Evolutionary conservation across 495 filamentous ascomycete species (phyloP).

Genomic region (Aspergillus nanangensis): DNA sequence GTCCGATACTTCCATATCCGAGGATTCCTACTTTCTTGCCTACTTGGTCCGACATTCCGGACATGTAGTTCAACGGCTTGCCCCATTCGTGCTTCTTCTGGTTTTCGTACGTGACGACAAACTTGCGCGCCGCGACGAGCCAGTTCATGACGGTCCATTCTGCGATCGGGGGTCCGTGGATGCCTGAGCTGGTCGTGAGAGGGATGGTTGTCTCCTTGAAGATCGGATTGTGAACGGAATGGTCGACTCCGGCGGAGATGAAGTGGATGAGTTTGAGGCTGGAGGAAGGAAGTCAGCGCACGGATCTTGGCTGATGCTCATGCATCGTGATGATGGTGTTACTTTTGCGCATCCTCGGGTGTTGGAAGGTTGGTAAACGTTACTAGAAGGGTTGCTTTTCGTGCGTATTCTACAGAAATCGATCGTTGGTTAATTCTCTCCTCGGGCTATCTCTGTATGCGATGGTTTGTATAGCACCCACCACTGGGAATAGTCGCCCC

Average conservation of each 20-base stretch:
- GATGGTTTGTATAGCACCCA: no score
- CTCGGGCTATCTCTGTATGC: no score
- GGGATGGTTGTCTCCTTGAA: slow-evolving; percentile 59
- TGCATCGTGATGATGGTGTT: not conserved
- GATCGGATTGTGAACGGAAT: slow-evolving; percentile 56
- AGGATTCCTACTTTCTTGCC: slow-evolving; percentile 65
- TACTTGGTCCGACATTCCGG: slow-evolving; percentile 42
- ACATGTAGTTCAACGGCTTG: slow-evolving; percentile 9
- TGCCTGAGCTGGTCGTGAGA: slow-evolving; percentile 69
- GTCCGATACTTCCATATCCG: slow-evolving; percentile 81
- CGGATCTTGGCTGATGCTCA: not conserved
- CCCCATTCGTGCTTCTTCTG: slow-evolving; percentile 42
- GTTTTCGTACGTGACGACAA: slow-evolving; percentile 36
- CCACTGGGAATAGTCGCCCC: slow-evolving; percentile 13
- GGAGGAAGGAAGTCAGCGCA: slow-evolving; percentile 3
- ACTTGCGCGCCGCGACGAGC: slow-evolving; percentile 53
- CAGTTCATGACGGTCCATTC: slow-evolving; percentile 67
- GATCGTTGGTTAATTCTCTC: no score
- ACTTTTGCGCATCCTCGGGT: slow-evolving; percentile 18
- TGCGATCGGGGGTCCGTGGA: slow-evolving; percentile 79
- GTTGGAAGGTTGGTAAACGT: slow-evolving; percentile 14
- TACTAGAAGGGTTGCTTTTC: slow-evolving; percentile 13
- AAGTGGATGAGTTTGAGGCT: slow-evolving; percentile 72
- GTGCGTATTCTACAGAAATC: slow-evolving; percentile 10
- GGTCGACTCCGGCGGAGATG: slow-evolving; percentile 70